Base-by-base conservation (phyloP, 2,329 filamentous ascomycete genomes). In the Fusarium sulawesiense region DNA sequence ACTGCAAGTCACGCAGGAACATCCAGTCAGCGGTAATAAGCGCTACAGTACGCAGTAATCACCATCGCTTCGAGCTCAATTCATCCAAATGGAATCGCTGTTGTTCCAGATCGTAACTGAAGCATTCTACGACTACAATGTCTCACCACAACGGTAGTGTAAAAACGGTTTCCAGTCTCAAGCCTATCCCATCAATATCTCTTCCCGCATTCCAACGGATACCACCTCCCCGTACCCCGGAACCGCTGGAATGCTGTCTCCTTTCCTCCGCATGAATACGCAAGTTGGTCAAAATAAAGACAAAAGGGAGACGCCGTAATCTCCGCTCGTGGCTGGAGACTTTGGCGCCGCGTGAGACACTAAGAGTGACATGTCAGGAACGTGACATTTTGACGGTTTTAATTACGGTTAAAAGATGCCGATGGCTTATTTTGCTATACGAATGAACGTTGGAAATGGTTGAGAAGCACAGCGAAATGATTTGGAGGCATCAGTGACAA, bases 301-400 rank as follows among this genome's bases (percentile, higher is more conserved):
- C 8, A 10, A 53, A 29, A 25, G n/a, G 18, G n/a, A 37, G 6
- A 25, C 49, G 13, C 49, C n/a, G 49, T 20, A 41, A 55, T 29
- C 16, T 32, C 29, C 42, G 34, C 32, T 14, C 23, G 56, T 66
- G 56, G 62, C 63, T 37, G 34, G 27, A 51, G 23, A 42, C 27
- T 62, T 66, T 51, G 56, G 49, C 56, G 45, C 49, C 40, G 20
- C 25, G 7, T 27, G 4, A 12, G 7, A 16, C 37, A 18, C 30
- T 37, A 37, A 37, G 6, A 20, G 6, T 46, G 37, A 30, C 7
- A 32, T 37, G 29, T 20, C 40, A 67, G 64, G 50, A 68, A 68
- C 56, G 16, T 16, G 41, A 13, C 20, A 34, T 41, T 32, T n/a
- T 42, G 30, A 14, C 18, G 32, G 18, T 46, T 21, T 10, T 8